Conservation (phyloP, 768 basidiomycete species). For the Mycena indigotica region DNA sequence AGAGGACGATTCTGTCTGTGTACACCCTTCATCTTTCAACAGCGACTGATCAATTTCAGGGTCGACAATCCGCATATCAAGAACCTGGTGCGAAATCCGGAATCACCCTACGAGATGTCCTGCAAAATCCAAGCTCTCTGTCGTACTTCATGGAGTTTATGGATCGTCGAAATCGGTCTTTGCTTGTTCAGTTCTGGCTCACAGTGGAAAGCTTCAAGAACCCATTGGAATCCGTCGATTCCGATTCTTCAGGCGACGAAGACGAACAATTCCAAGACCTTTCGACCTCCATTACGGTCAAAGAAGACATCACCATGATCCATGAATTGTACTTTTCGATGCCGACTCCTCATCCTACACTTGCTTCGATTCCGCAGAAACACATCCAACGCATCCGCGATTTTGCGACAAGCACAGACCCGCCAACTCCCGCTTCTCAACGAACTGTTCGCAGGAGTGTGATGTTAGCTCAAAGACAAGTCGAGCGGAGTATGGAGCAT, state of each 20-base stretch:
- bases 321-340: constrained; percentile 84
- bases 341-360: constrained; percentile 55
- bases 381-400: constrained; percentile 69
- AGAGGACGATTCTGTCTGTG: constrained; percentile 59
- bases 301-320: constrained; percentile 89
- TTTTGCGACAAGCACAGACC: constrained; percentile 57
- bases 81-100: constrained; percentile 50
- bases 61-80: constrained; percentile 41
- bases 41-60: constrained; percentile 26
- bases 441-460: constrained; percentile 75
- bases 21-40: constrained; percentile 2
- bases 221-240: constrained; percentile 84
- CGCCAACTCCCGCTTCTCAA: constrained; percentile 44
- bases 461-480: constrained; percentile 80
- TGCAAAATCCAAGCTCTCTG: constrained; percentile 86
- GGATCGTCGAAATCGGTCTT: constrained; percentile 83
- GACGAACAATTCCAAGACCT: constrained; percentile 56
- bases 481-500: constrained; percentile 87
- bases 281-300: constrained; percentile 60
- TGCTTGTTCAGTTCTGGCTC: constrained; percentile 95
- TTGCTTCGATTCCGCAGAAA: constrained; percentile 67
- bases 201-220: constrained; percentile 98
- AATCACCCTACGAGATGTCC: constrained; percentile 73
- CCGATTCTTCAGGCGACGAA: constrained; percentile 64
- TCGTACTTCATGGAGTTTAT: constrained; percentile 99